Evolutionary conservation across 1,139 yeast species (phyloP).

Genomic region (Taphrina confusa): DNA sequence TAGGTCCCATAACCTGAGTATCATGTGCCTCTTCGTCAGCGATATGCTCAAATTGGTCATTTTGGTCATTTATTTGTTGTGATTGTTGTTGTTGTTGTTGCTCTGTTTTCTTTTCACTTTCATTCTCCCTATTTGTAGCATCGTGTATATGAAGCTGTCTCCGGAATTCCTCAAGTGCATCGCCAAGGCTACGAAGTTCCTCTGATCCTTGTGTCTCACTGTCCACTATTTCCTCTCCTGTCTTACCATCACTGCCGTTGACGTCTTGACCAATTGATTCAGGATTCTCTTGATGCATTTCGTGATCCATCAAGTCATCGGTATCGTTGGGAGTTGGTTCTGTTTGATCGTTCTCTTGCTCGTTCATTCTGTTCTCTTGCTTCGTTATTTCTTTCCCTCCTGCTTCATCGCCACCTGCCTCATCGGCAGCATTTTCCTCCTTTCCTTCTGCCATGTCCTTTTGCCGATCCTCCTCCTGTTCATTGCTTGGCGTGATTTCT

Average conservation of each 20-base stretch:
- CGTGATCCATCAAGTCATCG: conserved; percentile 37
- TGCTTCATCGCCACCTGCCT: conserved; percentile 8
- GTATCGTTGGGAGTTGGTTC: conserved; percentile 33
- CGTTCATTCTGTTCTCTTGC: conserved; percentile 43
- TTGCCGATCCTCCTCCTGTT: conserved; percentile 47
- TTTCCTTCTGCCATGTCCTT: conserved; percentile 40
- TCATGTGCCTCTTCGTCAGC: conserved; percentile 77
- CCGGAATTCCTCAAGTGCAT: conserved; percentile 31
- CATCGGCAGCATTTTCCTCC: conserved; percentile 34
- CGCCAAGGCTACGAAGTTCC: conserved; percentile 34
- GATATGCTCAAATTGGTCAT: conserved; percentile 85
- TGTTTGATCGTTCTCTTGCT: background rate
- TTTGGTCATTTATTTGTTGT: conserved; percentile 43
- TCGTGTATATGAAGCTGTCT: conserved; percentile 21
- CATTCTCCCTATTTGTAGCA: conserved; percentile 11
- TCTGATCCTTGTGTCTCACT: conserved; percentile 6
- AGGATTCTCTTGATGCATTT: conserved; percentile 50
- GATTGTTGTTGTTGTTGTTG: background rate
- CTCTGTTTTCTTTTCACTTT: conserved; percentile 3
- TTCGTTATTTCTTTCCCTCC: conserved; percentile 23
- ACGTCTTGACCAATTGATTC: conserved; percentile 49
- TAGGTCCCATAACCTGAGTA: conserved; percentile 92
- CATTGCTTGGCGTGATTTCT: conserved; percentile 54
- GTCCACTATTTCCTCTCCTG: background rate
- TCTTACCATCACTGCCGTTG: background rate